A percentile compares a stretch with the other conserved stretches of the same genome.
These are phyloP conservation scores for Pestalotiopsis sp. DNA, from an alignment of 2,329 filamentous ascomycete species.

Conservation along the genomic window DNA sequence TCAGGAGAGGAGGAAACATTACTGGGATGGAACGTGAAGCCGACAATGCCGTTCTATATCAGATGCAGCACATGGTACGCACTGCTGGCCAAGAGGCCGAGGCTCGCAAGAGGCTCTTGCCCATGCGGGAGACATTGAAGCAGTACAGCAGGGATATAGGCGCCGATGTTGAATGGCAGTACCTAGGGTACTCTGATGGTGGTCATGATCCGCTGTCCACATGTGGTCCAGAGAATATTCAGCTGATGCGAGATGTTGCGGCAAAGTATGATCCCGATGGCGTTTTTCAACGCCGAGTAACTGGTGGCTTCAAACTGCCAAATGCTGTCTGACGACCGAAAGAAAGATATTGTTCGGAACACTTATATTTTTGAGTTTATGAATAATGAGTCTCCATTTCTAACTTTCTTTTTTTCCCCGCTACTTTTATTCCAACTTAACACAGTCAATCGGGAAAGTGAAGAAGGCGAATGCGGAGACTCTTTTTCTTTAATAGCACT, in stretches of 20 bases:
- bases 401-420: too few relatives aligned
- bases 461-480: too few relatives aligned
- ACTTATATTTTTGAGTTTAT: too few relatives aligned
- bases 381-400: too few relatives aligned
- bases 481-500: too few relatives aligned
- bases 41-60: conserved; percentile 35
- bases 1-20: conserved; percentile 41
- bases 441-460: too few relatives aligned
- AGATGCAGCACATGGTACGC: conserved; percentile 32
- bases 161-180: conserved; percentile 33
- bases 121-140: conserved; percentile 32
- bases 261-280: conserved; percentile 38
- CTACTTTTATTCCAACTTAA: too few relatives aligned
- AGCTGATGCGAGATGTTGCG: conserved; percentile 31
- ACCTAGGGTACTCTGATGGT: conserved; percentile 40
- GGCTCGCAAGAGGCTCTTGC: conserved; percentile 32
- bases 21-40: conserved; percentile 38
- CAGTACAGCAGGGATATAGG: conserved; percentile 18
- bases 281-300: conserved; percentile 39
- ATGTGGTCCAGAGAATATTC: conserved; percentile 37
- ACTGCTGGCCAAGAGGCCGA: conserved; percentile 29
- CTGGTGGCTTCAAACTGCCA: conserved; percentile 40
- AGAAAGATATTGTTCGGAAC: too few relatives aligned
- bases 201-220: conserved; percentile 32
- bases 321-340: background rate